A percentile compares a stretch with the other conserved stretches of the same genome.
Evolutionary conservation across 345 rosid genomes (phyloP).

Genomic region (Cardamine chenopodiifolia): DNA sequence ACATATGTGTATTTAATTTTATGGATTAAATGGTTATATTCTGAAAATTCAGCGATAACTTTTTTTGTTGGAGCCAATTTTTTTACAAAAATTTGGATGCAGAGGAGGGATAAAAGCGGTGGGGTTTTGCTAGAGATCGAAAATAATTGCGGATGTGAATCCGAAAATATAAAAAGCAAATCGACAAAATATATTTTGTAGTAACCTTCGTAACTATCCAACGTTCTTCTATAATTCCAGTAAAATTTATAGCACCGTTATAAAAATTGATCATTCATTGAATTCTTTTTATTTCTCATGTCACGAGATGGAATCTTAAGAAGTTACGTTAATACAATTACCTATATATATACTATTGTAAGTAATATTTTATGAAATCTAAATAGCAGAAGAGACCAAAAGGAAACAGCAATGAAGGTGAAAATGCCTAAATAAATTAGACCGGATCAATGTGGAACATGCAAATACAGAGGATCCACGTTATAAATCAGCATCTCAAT

Average conservation of each 20-base stretch:
- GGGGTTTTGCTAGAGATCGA: no score
- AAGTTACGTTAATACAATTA: neutral
- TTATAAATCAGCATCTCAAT: constrained; percentile 29
- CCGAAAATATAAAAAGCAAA: no score
- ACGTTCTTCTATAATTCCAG: no score
- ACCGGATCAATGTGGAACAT: constrained; percentile 35
- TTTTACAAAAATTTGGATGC: no score
- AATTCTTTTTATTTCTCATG: neutral
- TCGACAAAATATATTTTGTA: no score
- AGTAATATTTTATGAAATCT: constrained; percentile 11
- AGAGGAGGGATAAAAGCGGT: no score
- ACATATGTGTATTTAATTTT: no score
- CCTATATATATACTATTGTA: neutral
- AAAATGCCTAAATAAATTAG: constrained; percentile 9
- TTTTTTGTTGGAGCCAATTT: no score
- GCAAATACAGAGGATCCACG: constrained; percentile 41
- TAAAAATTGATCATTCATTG: neutral
- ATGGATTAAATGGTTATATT: no score
- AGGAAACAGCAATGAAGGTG: constrained; percentile 34
- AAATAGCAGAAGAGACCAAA: constrained; percentile 30
- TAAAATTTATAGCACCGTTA: neutral
- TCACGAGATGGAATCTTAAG: constrained; percentile 9
- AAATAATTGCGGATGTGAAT: no score
- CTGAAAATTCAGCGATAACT: no score
- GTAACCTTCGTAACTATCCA: no score